A percentile compares a stretch with the other conserved stretches of the same genome.
Conservation (phyloP, 2,329 filamentous ascomycete species). For the Bisporella sp. region DNA sequence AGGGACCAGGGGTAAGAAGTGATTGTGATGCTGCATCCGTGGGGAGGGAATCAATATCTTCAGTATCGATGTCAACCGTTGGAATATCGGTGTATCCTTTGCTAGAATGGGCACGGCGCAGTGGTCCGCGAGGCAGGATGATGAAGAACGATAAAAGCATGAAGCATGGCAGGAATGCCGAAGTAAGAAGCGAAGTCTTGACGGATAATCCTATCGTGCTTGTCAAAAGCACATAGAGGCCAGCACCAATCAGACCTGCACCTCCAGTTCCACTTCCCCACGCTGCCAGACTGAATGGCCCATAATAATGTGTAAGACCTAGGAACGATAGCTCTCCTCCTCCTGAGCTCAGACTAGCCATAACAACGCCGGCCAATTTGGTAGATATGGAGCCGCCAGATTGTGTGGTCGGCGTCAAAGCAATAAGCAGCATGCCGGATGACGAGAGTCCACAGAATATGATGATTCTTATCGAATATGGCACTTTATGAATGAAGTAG, state of each 20-base stretch:
- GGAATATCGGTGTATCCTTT: slow-evolving; percentile 46
- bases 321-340: slow-evolving; percentile 88
- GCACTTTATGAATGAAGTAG: slow-evolving; percentile 86
- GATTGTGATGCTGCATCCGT: slow-evolving; percentile 36
- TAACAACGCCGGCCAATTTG: slow-evolving; percentile 75
- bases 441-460: slow-evolving; percentile 69
- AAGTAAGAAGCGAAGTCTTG: slow-evolving; percentile 65
- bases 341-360: slow-evolving; percentile 81
- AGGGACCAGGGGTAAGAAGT: slow-evolving; percentile 39
- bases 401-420: slow-evolving; percentile 61
- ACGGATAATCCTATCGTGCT: slow-evolving; percentile 73
- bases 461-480: slow-evolving; percentile 70
- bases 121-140: slow-evolving; percentile 62
- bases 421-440: slow-evolving; percentile 84
- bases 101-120: slow-evolving; percentile 40
- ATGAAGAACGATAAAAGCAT: slow-evolving; percentile 86
- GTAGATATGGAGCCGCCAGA: slow-evolving; percentile 52
- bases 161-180: slow-evolving; percentile 69
- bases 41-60: slow-evolving; percentile 30
- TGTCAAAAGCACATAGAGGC: slow-evolving; percentile 80
- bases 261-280: slow-evolving; percentile 93
- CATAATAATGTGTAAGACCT: slow-evolving; percentile 89
- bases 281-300: slow-evolving; percentile 74
- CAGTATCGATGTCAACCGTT: slow-evolving; percentile 32
- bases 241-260: slow-evolving; percentile 79